Conservation (phyloP, 257 asterid genomes). For the Fraxinus quadrangulata region DNA sequence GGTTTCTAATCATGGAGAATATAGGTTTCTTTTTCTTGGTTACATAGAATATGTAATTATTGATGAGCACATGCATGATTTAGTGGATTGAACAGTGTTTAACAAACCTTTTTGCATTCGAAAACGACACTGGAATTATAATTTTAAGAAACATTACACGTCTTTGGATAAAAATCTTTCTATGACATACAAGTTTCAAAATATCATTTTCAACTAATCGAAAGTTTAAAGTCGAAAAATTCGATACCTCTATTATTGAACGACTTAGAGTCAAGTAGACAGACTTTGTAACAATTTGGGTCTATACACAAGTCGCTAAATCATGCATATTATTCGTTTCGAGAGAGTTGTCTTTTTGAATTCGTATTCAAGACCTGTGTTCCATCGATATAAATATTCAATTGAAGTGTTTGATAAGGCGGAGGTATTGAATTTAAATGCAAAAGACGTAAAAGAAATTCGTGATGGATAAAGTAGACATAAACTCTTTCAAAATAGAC, state of each 20-base stretch:
- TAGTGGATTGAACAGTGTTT: not conserved
- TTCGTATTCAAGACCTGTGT: not conserved
- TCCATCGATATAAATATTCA: too few species aligned
- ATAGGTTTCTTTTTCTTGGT: not conserved
- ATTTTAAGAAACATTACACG: not conserved
- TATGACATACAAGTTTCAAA: not conserved
- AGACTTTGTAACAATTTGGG: too few species aligned
- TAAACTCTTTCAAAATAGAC: too few species aligned
- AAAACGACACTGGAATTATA: not conserved
- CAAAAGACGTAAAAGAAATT: too few species aligned
- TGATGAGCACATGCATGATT: not conserved
- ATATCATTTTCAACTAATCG: not conserved
- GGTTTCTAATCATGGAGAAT: not conserved
- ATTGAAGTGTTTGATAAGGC: too few species aligned
- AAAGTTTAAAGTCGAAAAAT: too few species aligned
- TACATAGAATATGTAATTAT: not conserved
- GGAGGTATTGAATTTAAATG: too few species aligned
- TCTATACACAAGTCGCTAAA: too few species aligned
- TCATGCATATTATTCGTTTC: too few species aligned
- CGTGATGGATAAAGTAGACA: too few species aligned
- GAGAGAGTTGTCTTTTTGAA: not conserved
- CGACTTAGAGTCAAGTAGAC: too few species aligned
- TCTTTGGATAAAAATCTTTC: not conserved
- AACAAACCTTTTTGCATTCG: not conserved
- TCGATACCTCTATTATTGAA: too few species aligned